A percentile compares a stretch with the other conserved stretches of the same genome.
Conservation (phyloP, 768 basidiomycete genomes). For the Wakefieldia striispora region DNA sequence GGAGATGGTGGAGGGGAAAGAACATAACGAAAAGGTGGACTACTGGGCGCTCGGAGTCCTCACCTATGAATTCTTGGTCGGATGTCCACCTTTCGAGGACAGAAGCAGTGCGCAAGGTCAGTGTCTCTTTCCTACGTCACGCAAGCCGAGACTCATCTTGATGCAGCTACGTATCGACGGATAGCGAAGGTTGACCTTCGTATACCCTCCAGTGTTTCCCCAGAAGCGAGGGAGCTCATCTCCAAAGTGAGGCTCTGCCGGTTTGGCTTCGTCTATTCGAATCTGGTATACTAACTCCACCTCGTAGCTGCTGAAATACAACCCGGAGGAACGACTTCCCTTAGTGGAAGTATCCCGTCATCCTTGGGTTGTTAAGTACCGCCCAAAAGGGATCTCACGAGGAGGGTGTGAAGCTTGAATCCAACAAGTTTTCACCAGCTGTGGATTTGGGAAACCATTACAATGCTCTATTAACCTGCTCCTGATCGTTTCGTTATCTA, state of each 20-base stretch:
- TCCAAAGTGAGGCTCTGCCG: constrained; percentile 30
- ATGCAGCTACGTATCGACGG: constrained; percentile 80
- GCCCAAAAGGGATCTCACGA: constrained; percentile 45
- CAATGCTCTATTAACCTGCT: not conserved
- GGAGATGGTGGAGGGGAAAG: constrained; percentile 94
- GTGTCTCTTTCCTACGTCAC: constrained; percentile 19
- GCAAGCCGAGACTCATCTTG: constrained; percentile 6
- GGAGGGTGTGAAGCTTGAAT: constrained; percentile 24
- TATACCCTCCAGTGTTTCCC: constrained; percentile 39
- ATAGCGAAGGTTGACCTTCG: constrained; percentile 85
- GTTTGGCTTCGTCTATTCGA: not conserved
- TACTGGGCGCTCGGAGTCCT: constrained; percentile 98
- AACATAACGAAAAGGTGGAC: constrained; percentile 89
- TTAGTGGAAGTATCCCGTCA: constrained; percentile 74
- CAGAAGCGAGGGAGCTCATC: constrained; percentile 47
- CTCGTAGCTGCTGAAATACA: constrained; percentile 75
- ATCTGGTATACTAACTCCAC: constrained; percentile 11
- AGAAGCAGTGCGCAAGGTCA: constrained; percentile 70
- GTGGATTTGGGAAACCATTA: not conserved
- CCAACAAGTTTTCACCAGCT: not conserved
- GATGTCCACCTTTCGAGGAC: constrained; percentile 86
- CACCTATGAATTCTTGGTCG: constrained; percentile 91
- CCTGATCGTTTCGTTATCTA: constrained; percentile 7
- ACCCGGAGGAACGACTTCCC: constrained; percentile 73
- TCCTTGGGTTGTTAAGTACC: constrained; percentile 81